Evolutionary conservation across 768 basidiomycete species (phyloP), one percentile per base, ranked within the genome.

Genomic region (Suillus decipiens): DNA sequence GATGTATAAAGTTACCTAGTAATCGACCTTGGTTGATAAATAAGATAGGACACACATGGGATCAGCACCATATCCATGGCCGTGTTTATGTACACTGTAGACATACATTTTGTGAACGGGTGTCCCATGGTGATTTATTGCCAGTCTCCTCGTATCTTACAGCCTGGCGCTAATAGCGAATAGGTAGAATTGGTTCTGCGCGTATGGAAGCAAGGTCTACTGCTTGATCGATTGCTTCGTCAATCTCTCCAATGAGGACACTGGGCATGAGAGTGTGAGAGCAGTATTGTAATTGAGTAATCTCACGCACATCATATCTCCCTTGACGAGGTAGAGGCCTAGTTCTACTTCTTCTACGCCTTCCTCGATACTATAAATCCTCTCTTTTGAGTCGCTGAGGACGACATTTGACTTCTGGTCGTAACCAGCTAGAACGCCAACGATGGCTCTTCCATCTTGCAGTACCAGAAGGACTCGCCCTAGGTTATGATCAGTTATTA

Each of bases 381-480:
- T 88, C 74, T 99, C 97, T 72, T 90, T 93, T 62, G 89, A 92
- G 73, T 96, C 93, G 15, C 96, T 90, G 62, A 99, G 86, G 67
- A 99, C 95, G 71, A 99, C 86, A 76, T 99, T 99, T 37, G 94
- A 94, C 77, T 93, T 94, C 76, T 95, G 90, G 82, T 99, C 97
- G 70, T 86, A 96, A 57, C 96, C 96, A 43, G 90, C 90, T 76
- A 99, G 84, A 31, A 87, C 84, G 70, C 96, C 96, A 69, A 96
- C 88, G 74, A 99, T 97, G 47, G 91, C 87, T 70, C 96, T 88
- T 59, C 96, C 96, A 75, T 99, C 96, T 82, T 98, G 95, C 39
- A 98, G 89, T 67, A 98, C 88, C 73, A 99, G 88, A 63, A 96
- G 85, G 69, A 99, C 95, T 75, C 89, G 92, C 70, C 90, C 93